Evolutionary conservation across 1,139 yeast genomes (phyloP), one percentile per base, ranked within the genome.

Genomic region (Pichia cactophila): DNA sequence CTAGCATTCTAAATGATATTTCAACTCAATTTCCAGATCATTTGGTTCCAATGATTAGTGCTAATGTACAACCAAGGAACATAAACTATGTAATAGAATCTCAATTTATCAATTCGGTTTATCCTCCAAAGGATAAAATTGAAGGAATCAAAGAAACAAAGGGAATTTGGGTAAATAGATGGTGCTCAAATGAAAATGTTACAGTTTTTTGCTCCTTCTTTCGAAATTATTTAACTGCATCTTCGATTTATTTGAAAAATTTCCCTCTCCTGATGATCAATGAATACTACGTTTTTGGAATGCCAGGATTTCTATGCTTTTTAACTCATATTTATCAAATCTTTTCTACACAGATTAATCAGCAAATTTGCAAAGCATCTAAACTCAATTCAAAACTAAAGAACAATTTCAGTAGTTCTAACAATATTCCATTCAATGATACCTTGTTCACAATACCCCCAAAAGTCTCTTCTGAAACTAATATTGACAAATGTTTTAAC

Each of bases 181-280:
- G 87, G 89, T 67, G 81, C 58, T 64, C 70, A 6, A 65, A 72
- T 40, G 73, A 73, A 26, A 55, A 56, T 54, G 66, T 77, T 37
- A 76, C 74, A 53, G 73, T 86, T 2, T 86, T 87, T 64, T 77
- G 78, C 55, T 81, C 94, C 1, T 87, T 87, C 59, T 69, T 86
- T 50, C 81, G 87, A 60, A 95, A 87, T 63, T 84, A 83, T 60
- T 66, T 66, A 8, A 47, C 53, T 1, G 26, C 56, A 9, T 42
- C 54, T 7, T 58, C 66, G 2, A 46, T 48, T 33, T 54, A 57
- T 45, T 35, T 61, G 38, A 55, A 50, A 42, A 45, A 46, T 37
- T 48, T 54, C 4, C 52, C 59, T 1, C 29, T 33, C 8, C 20
- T 52, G 11, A 48, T 51, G 51, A 47, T 50, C 7, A 48, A 52